phyloP scores from a whole-genome alignment of 306 rosid species.

The Malus asiatica region DNA sequence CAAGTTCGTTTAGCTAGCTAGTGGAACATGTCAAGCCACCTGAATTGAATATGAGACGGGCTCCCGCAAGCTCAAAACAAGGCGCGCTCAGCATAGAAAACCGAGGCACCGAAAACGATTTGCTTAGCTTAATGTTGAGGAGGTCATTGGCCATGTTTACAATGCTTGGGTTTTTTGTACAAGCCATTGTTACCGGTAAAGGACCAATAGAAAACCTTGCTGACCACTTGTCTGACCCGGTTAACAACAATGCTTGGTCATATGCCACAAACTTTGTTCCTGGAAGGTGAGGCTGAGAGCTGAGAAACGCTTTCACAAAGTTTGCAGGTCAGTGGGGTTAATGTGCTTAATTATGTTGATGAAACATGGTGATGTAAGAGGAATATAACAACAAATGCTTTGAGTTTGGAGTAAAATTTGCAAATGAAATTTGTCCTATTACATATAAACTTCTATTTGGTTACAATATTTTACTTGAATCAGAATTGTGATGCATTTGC shows the following conservation, averaged over 20 bases:
- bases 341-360: not conserved
- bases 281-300: conserved; percentile 13
- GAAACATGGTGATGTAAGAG: not conserved
- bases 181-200: conserved; percentile 25
- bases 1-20: too few relatives aligned
- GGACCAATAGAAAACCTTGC: conserved; percentile 27
- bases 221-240: conserved; percentile 28
- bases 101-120: not conserved
- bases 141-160: conserved; percentile 24
- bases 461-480: not conserved
- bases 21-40: too few relatives aligned
- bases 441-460: not conserved
- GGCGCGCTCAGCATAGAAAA: too few relatives aligned
- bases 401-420: too few relatives aligned
- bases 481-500: not conserved
- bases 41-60: not conserved
- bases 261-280: conserved; percentile 28
- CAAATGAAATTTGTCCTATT: not conserved
- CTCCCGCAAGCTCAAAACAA: too few relatives aligned
- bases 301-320: not conserved
- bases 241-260: conserved; percentile 28
- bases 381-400: not conserved
- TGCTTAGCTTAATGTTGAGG: conserved; percentile 30
- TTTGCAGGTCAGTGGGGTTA: too few relatives aligned
- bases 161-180: conserved; percentile 25